Conservation (phyloP, 2,329 filamentous ascomycete genomes). For the Exophiala sideris region DNA sequence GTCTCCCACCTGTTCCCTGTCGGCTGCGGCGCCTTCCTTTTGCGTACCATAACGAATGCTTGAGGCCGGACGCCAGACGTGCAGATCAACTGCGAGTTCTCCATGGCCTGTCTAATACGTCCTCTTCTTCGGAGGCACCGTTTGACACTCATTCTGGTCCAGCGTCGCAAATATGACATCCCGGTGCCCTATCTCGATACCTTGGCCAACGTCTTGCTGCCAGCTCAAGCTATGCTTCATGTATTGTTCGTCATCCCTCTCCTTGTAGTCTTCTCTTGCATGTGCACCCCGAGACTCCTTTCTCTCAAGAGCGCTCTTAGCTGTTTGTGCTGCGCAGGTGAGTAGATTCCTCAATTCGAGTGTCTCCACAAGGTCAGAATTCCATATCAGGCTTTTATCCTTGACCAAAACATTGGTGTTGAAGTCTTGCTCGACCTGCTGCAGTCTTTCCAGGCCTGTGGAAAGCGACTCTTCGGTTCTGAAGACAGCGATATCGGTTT, state of each 20-base stretch:
- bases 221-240: conserved; percentile 99
- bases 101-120: conserved; percentile 40
- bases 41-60: too few species aligned
- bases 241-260: conserved; percentile 96
- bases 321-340: conserved; percentile 92
- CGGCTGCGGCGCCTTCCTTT: too few species aligned
- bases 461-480: conserved; percentile 78
- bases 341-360: conserved; percentile 92
- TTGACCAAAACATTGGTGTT: conserved; percentile 72
- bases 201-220: conserved; percentile 88
- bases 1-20: too few species aligned
- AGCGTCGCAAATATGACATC: conserved; percentile 77
- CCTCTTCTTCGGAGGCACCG: conserved; percentile 90
- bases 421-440: conserved; percentile 71
- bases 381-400: conserved; percentile 97
- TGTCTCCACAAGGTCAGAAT: conserved; percentile 88
- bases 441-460: conserved; percentile 78
- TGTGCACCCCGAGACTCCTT: conserved; percentile 98
- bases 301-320: conserved; percentile 81
- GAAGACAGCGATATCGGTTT: conserved; percentile 89
- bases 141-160: conserved; percentile 93
- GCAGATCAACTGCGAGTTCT: neutral
- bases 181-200: conserved; percentile 83
- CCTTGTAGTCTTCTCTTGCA: conserved; percentile 92
- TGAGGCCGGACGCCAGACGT: too few species aligned